phyloP scores from a whole-genome alignment of 208 protist genomes.

The Kentomonas sorsogonicus region DNA sequence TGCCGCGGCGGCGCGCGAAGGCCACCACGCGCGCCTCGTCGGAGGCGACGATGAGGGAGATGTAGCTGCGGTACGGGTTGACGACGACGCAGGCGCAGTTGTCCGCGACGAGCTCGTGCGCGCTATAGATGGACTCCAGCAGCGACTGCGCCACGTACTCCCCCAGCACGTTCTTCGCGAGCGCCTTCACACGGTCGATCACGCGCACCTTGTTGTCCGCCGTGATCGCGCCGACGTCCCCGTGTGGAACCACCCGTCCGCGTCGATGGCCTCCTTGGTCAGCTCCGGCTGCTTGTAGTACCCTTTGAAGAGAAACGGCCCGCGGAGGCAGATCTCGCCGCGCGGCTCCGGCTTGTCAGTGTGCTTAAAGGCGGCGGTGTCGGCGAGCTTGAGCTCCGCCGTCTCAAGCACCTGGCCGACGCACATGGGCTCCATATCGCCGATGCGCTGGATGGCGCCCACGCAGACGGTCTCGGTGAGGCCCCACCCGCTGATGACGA shows the following conservation, averaged over 20 bases:
- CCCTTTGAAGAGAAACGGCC: conserved; percentile 77
- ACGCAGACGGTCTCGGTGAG: conserved; percentile 80
- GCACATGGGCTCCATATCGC: conserved; percentile 37
- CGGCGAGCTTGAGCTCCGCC: conserved; percentile 85
- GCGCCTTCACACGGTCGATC: conserved; percentile 87
- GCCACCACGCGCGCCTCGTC: conserved; percentile 30
- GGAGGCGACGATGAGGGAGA: conserved; percentile 46
- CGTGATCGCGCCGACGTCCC: conserved; percentile 69
- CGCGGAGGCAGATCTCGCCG: conserved; percentile 80
- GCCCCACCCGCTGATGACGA: conserved; percentile 78
- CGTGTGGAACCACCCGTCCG: conserved; percentile 86
- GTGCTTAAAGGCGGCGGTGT: conserved; percentile 79
- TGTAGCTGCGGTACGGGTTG: conserved; percentile 72
- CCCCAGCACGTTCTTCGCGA: conserved; percentile 88
- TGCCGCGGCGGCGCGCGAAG: conserved; percentile 45
- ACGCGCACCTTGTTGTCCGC: conserved; percentile 52
- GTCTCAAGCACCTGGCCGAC: conserved; percentile 59
- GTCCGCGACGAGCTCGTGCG: conserved; percentile 51
- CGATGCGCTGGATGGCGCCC: conserved; percentile 42
- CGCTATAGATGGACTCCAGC: conserved; percentile 69
- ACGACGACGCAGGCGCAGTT: conserved; percentile 77
- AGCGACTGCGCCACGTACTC: conserved; percentile 90
- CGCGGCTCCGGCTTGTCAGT: conserved; percentile 56
- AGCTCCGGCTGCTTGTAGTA: conserved; percentile 89
- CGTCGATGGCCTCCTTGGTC: conserved; percentile 74